Evolutionary conservation across 2,329 filamentous ascomycete species (phyloP), one percentile per base, ranked within the genome.

Genomic region (Paracoccidioides lutzii): DNA sequence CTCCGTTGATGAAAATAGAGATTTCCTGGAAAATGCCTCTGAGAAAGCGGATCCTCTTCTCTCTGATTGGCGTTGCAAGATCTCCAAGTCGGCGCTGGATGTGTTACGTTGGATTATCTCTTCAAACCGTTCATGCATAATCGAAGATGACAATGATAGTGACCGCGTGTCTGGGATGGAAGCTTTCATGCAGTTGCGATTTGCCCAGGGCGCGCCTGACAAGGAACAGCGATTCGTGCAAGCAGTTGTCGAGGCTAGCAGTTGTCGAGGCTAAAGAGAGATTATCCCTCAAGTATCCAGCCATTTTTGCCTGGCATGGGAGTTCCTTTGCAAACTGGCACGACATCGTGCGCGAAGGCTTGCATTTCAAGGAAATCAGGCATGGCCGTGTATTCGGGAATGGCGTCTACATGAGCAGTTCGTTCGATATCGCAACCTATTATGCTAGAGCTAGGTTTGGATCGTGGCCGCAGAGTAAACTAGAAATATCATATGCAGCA

Each of bases 281-380:
- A 5, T 63, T 75, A 15, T 68, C 69, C 42, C 61, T 75, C 48
- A 60, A 69, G 57, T 75, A 81, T 61, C 85, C 87, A 0, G 91
- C 88, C 0, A 69, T 95, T 1, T 89, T 95, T 64, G 88, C 87
- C 0, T 95, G 87, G 84, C 90, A 96, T 67, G 90, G 90, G 5
- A 94, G 88, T 63, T 67, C 73, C 0, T 60, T 95, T 3, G 61
- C 69, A 3, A 95, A 95, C 63, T 95, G 90, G 90, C 90, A 96
- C 69, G 87, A 84, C 63, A 95, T 96, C 63, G 82, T 95, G 59
- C 82, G 90, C 37, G 81, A 85, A 58, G 90, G 90, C 0, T 74
- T 96, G 5, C 81, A 95, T 66, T 95, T 83, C 70, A 79, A 81
- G 4, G 69, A 79, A 0, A 70, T 73, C 0, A 44, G 67, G 0